A percentile compares a stretch with the other conserved stretches of the same genome.
phyloP scores from a whole-genome alignment of 2,329 filamentous ascomycete species.

The Monosporascus sp. region DNA sequence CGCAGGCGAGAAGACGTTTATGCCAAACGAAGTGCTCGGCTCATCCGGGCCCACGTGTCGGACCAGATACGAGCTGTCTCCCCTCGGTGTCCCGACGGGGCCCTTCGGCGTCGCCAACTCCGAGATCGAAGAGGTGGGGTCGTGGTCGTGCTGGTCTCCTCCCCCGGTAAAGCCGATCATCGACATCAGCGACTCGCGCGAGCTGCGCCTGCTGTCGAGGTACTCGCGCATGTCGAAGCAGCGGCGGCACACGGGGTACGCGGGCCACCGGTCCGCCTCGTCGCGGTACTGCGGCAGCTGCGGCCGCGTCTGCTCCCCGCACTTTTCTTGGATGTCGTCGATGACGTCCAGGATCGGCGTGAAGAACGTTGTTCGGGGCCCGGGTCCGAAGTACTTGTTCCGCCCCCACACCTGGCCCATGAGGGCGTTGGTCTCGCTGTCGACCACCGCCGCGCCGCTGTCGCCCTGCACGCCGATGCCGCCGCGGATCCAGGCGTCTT shows the following conservation, averaged over 20 bases:
- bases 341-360: slow-evolving; percentile 40
- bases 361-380: slow-evolving; percentile 37
- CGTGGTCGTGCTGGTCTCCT: slow-evolving; percentile 31
- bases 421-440: slow-evolving; percentile 32
- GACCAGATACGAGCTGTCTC: slow-evolving; percentile 25
- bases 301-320: slow-evolving; percentile 33
- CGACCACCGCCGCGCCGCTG: slow-evolving; percentile 40
- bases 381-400: slow-evolving; percentile 38
- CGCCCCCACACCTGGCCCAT: slow-evolving; percentile 41
- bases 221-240: slow-evolving; percentile 39
- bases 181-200: slow-evolving; percentile 35
- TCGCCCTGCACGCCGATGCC: slow-evolving; percentile 42
- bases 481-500: slow-evolving; percentile 40
- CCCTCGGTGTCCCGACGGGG: not conserved
- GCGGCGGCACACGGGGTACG: slow-evolving; percentile 35
- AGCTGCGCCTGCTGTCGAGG: slow-evolving; percentile 37
- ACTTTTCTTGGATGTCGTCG: slow-evolving; percentile 42
- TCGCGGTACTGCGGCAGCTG: slow-evolving; percentile 36
- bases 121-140: slow-evolving; percentile 33
- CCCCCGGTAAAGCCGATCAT: slow-evolving; percentile 32
- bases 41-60: slow-evolving; percentile 32
- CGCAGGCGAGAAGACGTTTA: not conserved
- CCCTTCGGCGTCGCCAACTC: slow-evolving; percentile 37
- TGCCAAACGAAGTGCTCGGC: slow-evolving; percentile 26
- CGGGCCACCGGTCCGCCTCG: slow-evolving; percentile 34